Evolutionary conservation across 1,139 yeast genomes (phyloP).

Genomic region (Yamadazyma mexicana): DNA sequence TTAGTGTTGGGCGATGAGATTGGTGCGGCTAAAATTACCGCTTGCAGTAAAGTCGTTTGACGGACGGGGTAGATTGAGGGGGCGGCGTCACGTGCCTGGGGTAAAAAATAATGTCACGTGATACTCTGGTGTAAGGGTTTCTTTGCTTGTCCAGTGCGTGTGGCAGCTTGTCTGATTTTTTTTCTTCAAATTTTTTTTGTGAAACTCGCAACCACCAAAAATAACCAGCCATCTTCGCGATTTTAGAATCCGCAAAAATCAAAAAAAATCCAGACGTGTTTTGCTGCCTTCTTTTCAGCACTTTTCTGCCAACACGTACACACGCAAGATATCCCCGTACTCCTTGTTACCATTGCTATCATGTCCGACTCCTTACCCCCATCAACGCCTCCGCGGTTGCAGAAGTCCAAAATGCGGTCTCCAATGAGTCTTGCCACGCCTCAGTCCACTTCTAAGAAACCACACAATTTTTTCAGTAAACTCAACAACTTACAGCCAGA

Average conservation of each 20-base stretch:
- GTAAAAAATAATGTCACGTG: too few relatives aligned
- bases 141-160: too few relatives aligned
- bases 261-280: slow-evolving; percentile 7
- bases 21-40: too few relatives aligned
- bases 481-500: slow-evolving; percentile 3
- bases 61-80: too few relatives aligned
- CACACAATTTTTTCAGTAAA: slow-evolving; percentile 7
- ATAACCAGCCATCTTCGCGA: slow-evolving; percentile 6
- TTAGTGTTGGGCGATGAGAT: too few relatives aligned
- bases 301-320: neutral
- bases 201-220: neutral
- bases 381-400: slow-evolving; percentile 17
- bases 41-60: too few relatives aligned
- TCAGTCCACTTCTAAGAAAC: slow-evolving; percentile 13
- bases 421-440: slow-evolving; percentile 13
- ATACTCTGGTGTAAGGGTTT: too few relatives aligned
- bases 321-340: too few relatives aligned
- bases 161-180: too few relatives aligned
- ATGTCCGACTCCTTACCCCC: slow-evolving; percentile 14
- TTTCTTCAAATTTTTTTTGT: too few relatives aligned
- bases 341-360: too few relatives aligned
- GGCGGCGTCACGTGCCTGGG: too few relatives aligned
- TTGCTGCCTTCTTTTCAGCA: neutral
- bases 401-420: slow-evolving; percentile 4
- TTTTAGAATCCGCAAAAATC: neutral